Conservation (phyloP, 2,329 filamentous ascomycete species). For the Paraphaeosphaeria minitans region DNA sequence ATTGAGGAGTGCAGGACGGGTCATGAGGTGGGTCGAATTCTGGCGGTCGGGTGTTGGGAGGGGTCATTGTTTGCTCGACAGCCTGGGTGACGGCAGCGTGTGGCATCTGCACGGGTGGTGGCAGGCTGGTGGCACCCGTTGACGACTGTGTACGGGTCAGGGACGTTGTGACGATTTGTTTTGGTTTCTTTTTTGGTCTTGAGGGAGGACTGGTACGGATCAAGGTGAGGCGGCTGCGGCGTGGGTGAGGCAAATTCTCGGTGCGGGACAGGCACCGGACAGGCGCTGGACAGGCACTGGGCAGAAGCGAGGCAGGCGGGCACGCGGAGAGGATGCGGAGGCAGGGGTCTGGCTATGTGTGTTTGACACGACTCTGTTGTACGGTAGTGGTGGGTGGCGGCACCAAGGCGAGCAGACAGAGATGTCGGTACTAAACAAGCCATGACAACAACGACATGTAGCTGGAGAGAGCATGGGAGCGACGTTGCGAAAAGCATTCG, state of each 20-base stretch:
- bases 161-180: neutral
- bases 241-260: constrained; percentile 8
- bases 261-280: neutral
- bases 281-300: neutral
- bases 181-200: too few relatives aligned
- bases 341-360: constrained; percentile 2
- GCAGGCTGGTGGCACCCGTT: neutral
- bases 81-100: neutral
- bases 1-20: neutral
- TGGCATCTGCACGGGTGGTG: neutral
- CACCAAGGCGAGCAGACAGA: neutral
- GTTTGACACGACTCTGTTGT: neutral
- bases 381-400: neutral
- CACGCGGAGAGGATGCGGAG: constrained; percentile 1
- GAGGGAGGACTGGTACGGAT: neutral
- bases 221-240: neutral
- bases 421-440: neutral
- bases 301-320: neutral
- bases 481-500: neutral
- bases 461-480: neutral
- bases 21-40: constrained; percentile 3
- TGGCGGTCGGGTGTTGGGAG: neutral
- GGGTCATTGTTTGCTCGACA: constrained; percentile 10
- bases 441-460: neutral
- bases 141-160: neutral